Evolutionary conservation across 352 stramenopile genomes (phyloP).

Genomic region (Peronospora belbahrii): DNA sequence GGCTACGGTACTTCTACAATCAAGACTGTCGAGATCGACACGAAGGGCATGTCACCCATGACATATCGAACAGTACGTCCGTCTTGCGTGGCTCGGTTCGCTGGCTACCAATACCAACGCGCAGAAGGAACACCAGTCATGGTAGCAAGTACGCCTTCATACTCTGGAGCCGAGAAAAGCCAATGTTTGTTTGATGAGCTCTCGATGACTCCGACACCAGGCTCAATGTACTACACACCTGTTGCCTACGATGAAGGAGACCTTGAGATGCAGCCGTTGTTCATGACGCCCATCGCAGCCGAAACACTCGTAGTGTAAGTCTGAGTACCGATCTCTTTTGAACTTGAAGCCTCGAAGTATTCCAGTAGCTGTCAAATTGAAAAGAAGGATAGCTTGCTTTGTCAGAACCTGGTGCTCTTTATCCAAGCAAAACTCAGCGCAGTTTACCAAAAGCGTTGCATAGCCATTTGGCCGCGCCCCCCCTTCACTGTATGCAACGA

Average conservation of each 20-base stretch:
- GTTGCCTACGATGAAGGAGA: conserved; percentile 5
- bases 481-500: no score
- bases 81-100: conserved; percentile 18
- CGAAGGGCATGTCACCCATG: neutral
- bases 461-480: no score
- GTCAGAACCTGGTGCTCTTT: no score
- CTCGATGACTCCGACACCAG: conserved; percentile 3
- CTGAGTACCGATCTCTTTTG: neutral
- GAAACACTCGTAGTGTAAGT: conserved; percentile 2
- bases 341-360: conserved; percentile 14
- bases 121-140: conserved; percentile 16
- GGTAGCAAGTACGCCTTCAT: conserved; percentile 9
- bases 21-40: conserved; percentile 8
- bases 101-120: conserved; percentile 18
- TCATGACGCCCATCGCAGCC: conserved; percentile 19
- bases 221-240: conserved; percentile 12
- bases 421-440: no score
- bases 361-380: conserved; percentile 10
- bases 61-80: conserved; percentile 20
- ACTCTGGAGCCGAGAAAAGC: conserved; percentile 12
- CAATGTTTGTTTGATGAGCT: conserved; percentile 8
- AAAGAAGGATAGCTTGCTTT: neutral
- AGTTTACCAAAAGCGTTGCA: no score
- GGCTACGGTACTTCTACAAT: conserved; percentile 9
- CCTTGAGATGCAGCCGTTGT: conserved; percentile 16